A percentile compares a stretch with the other conserved stretches of the same genome.
Conservation (phyloP, 208 protist species). For the Dictyostelium gargantuum region DNA sequence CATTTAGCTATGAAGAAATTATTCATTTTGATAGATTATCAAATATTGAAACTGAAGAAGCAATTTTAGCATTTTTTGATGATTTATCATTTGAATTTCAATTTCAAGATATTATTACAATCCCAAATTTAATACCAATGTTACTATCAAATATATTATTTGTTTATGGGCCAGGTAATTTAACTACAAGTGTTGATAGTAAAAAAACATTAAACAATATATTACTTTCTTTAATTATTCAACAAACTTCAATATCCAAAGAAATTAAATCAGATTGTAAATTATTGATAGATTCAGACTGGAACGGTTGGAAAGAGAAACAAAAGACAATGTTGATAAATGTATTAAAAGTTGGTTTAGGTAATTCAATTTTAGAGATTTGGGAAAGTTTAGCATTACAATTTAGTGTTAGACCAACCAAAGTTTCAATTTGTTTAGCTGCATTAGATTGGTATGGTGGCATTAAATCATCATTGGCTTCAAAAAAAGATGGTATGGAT, state of each 20-base stretch:
- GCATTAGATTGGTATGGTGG: conserved; percentile 21
- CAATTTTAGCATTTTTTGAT: conserved; percentile 18
- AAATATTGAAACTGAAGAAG: background rate
- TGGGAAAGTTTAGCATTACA: background rate
- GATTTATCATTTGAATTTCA: conserved; percentile 54
- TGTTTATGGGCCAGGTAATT: background rate
- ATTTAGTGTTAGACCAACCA: background rate
- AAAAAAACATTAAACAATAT: conserved; percentile 7
- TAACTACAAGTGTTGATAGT: background rate
- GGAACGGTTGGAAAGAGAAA: background rate
- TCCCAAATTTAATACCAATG: background rate
- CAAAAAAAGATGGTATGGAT: conserved; percentile 56
- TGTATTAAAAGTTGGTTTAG: background rate
- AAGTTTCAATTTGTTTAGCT: background rate
- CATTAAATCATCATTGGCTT: background rate
- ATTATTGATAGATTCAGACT: background rate
- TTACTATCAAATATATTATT: background rate
- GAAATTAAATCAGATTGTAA: background rate
- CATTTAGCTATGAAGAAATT: background rate
- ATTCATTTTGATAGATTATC: background rate
- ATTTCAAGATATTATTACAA: background rate
- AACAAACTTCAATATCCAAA: background rate
- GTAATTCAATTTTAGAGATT: background rate
- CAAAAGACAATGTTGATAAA: background rate
- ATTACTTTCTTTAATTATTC: background rate